A percentile compares a stretch with the other conserved stretches of the same genome.
Evolutionary conservation across 2,329 filamentous ascomycete species (phyloP).

Genomic region (Paramyrothecium roridum): DNA sequence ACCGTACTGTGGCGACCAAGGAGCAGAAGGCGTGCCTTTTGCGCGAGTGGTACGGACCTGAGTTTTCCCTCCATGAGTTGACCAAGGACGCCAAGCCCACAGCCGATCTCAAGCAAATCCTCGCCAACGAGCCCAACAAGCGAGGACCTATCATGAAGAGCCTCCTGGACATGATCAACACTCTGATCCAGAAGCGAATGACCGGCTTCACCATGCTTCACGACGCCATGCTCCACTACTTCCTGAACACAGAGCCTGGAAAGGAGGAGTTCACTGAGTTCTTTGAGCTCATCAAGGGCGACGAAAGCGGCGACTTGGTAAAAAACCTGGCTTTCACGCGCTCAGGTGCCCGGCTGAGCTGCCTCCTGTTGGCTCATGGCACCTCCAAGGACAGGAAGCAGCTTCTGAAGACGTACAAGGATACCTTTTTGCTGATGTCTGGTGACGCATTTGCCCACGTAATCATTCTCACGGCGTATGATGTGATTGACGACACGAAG

Average conservation of each 20-base stretch:
- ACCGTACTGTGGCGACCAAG: slow-evolving; percentile 80
- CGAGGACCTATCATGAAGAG: slow-evolving; percentile 82
- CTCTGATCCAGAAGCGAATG: slow-evolving; percentile 91
- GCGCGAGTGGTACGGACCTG: slow-evolving; percentile 93
- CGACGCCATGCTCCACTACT: slow-evolving; percentile 97
- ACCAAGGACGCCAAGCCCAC: slow-evolving; percentile 51
- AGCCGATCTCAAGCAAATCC: slow-evolving; percentile 70
- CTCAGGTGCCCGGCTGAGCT: slow-evolving; percentile 79
- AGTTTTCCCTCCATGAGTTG: slow-evolving; percentile 77
- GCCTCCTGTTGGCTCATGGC: slow-evolving; percentile 77
- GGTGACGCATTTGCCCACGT: slow-evolving; percentile 75
- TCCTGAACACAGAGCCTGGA: slow-evolving; percentile 71
- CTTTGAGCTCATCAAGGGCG: slow-evolving; percentile 84
- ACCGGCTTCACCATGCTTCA: slow-evolving; percentile 97
- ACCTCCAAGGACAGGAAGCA: slow-evolving; percentile 90
- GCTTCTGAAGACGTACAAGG: slow-evolving; percentile 85
- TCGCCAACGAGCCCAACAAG: slow-evolving; percentile 79
- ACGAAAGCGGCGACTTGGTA: slow-evolving; percentile 83
- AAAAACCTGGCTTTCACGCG: slow-evolving; percentile 97
- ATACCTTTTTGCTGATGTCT: slow-evolving; percentile 82
- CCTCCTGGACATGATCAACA: slow-evolving; percentile 83
- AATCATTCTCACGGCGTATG: slow-evolving; percentile 80
- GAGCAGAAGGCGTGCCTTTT: slow-evolving; percentile 83
- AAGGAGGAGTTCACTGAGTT: slow-evolving; percentile 84
- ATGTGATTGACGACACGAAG: slow-evolving; percentile 93